These are phyloP conservation scores for Trichoderma afroharzianum DNA, from an alignment of 2,329 filamentous ascomycete genomes.

Conservation along the genomic window DNA sequence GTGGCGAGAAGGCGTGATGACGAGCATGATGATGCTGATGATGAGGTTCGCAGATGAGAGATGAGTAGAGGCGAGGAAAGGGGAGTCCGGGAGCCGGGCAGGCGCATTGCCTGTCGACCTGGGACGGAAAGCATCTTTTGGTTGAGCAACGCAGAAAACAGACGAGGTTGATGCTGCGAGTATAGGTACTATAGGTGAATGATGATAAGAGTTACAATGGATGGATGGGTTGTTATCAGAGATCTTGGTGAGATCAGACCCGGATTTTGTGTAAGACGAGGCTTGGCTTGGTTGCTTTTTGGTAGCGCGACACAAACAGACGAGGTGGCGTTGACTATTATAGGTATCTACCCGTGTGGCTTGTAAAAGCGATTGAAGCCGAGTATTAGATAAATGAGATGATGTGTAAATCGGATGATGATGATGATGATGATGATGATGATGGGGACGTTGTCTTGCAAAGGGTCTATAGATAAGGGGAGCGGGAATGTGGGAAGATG, in stretches of 20 bases:
- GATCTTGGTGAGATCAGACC: neutral
- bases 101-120: slow-evolving; percentile 22
- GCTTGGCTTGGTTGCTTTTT: neutral
- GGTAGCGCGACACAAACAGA: neutral
- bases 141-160: neutral
- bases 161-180: neutral
- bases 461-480: neutral
- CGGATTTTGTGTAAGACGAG: slow-evolving; percentile 3
- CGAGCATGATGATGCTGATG: slow-evolving; percentile 13
- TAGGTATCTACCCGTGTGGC: neutral
- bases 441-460: neutral
- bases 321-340: neutral
- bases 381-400: neutral
- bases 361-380: neutral
- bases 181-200: neutral
- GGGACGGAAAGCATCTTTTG: slow-evolving; percentile 23
- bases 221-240: neutral
- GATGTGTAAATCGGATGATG: neutral
- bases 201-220: neutral
- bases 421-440: too few species aligned
- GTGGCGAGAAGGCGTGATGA: slow-evolving; percentile 18
- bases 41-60: slow-evolving; percentile 10
- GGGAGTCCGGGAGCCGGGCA: slow-evolving; percentile 21
- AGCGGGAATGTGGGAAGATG: neutral
- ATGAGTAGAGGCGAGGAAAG: slow-evolving; percentile 4